Conservation (phyloP, 352 stramenopile genomes). For the Hyaloperonospora arabidopsidis region DNA sequence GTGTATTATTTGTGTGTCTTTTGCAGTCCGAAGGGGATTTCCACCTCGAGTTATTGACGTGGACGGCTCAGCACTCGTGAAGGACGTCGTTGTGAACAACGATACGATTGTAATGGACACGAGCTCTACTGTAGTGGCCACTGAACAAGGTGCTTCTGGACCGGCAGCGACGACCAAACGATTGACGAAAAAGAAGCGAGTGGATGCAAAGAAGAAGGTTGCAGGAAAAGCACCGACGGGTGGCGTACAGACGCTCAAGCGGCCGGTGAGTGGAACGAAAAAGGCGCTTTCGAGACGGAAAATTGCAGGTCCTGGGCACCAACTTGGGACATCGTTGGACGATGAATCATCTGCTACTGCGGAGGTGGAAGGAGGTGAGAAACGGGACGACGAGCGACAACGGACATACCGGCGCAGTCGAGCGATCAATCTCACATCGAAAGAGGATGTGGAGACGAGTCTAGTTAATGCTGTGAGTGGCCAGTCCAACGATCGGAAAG, state of each 20-base stretch:
- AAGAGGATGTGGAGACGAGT: constrained; percentile 63
- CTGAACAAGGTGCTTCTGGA: constrained; percentile 10
- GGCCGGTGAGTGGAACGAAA: constrained; percentile 16
- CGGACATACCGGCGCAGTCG: constrained; percentile 46
- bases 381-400: constrained; percentile 22
- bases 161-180: constrained; percentile 9
- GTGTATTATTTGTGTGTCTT: not conserved
- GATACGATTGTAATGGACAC: constrained; percentile 59
- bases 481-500: constrained; percentile 38
- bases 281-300: constrained; percentile 33
- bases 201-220: constrained; percentile 25
- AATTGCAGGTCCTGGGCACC: constrained; percentile 36
- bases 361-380: not conserved
- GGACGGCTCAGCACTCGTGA: constrained; percentile 29
- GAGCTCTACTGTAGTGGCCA: constrained; percentile 3
- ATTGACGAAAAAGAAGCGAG: constrained; percentile 11
- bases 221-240: constrained; percentile 10
- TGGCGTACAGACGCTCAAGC: constrained; percentile 50
- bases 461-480: constrained; percentile 62
- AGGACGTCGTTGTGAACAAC: constrained; percentile 51
- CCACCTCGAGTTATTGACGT: constrained; percentile 43
- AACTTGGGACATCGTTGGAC: constrained; percentile 50
- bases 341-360: constrained; percentile 5
- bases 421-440: constrained; percentile 59
- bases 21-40: constrained; percentile 60